Evolutionary conservation across 2,329 filamentous ascomycete species (phyloP), one percentile per base, ranked within the genome.

Genomic region (Aspergillus pseudoglaucus): DNA sequence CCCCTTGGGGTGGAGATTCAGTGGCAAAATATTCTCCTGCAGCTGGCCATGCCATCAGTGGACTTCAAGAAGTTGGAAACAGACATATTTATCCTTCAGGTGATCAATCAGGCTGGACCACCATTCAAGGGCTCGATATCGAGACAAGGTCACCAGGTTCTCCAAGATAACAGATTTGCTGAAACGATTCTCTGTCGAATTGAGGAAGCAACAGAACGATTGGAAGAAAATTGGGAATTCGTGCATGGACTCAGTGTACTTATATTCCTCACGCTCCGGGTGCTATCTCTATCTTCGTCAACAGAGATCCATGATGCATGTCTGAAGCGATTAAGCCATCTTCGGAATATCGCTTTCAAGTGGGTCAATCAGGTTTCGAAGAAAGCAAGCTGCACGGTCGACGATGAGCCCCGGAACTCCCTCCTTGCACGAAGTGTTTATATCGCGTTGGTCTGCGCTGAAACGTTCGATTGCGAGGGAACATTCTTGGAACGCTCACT

Each of bases 21-120:
- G 44, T 84, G 80, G 76, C 56, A 68, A 7, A 84, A 82, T 46
- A 74, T 85, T 3, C 57, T 81, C 0, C 56, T 68, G 1, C 75
- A 83, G 54, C 59, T 85, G 3, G n/a, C 15, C 17, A 39, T 20
- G 17, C 73, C 75, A 0, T 66, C 66, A 1, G 45, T 85, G 0
- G 74, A 80, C 40, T 75, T 81, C 32, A 75, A 73, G 9, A 75
- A 75, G 38, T 49, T 64, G 0, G 75, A 80, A 38, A 76, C 77
- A 0, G 63, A 63, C 5, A 52, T 74, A 2, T 56, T 82, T 0
- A 45, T 83, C 0, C 56, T 72, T 2, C 81, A 85, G 51, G 65
- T 70, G 0, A 65, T 72, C 8, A 68, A 72, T 51, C 75, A 82
- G 59, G 68, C 68, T 2, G 76, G 81, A 0, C 66, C 70, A 2